Conservation (phyloP, 495 filamentous ascomycete species). For the Bacidia gigantensis region DNA sequence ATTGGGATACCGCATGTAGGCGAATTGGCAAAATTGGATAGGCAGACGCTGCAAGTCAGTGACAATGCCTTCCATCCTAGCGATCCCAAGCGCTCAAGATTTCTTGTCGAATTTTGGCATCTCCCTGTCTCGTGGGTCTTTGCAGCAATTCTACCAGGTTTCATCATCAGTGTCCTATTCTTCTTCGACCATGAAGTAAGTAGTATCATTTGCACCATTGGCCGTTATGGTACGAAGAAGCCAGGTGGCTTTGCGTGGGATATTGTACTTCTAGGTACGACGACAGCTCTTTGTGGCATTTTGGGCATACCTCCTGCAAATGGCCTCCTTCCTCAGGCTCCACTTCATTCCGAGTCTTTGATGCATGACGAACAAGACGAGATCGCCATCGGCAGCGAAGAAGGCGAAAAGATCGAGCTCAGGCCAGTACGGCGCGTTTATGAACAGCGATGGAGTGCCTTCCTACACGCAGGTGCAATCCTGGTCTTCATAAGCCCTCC, state of each 20-base stretch:
- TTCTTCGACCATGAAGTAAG: slow-evolving; percentile 66
- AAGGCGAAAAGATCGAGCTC: slow-evolving; percentile 22
- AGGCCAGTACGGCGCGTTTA: slow-evolving; percentile 39
- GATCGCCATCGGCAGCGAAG: slow-evolving; percentile 19
- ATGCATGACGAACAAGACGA: slow-evolving; percentile 41
- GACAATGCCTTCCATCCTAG: slow-evolving; percentile 42
- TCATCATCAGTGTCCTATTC: slow-evolving; percentile 57
- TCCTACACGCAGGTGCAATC: slow-evolving; percentile 49
- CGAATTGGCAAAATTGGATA: slow-evolving; percentile 46
- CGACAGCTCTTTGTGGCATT: slow-evolving; percentile 55
- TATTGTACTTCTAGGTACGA: slow-evolving; percentile 51
- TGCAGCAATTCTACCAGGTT: slow-evolving; percentile 47
- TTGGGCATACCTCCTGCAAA: slow-evolving; percentile 58
- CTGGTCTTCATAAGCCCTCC: slow-evolving; percentile 50
- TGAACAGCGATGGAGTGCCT: slow-evolving; percentile 56
- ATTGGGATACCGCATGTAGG: slow-evolving; percentile 56
- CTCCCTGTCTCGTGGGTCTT: slow-evolving; percentile 49
- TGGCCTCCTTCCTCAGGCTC: slow-evolving; percentile 56
- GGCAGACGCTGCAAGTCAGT: slow-evolving; percentile 46
- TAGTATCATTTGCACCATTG: slow-evolving; percentile 60
- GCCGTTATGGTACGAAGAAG: slow-evolving; percentile 51
- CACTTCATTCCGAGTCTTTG: slow-evolving; percentile 53
- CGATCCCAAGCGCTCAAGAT: slow-evolving; percentile 39
- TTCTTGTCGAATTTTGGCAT: slow-evolving; percentile 55
- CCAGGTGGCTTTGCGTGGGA: slow-evolving; percentile 61